A percentile compares a stretch with the other conserved stretches of the same genome.
phyloP scores from a whole-genome alignment of 2,329 filamentous ascomycete genomes.

The Ophiostoma triangulosporum region DNA sequence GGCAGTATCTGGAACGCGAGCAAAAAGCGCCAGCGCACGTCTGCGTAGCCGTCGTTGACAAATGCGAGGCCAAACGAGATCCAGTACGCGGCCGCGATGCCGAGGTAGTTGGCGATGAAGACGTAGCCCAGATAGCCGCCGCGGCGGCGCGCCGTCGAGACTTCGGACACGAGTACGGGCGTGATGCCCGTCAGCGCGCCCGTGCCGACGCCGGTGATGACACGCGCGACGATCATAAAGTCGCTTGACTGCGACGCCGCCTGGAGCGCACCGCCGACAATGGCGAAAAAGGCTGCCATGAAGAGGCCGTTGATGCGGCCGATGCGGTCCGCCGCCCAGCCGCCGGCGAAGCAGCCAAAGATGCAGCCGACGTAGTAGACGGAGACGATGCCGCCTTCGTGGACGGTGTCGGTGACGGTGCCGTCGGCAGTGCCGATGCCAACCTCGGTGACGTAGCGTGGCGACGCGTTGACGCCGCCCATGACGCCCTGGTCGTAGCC shows the following conservation, averaged over 20 bases:
- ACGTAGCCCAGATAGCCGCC: constrained; percentile 34
- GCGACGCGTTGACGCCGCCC: constrained; percentile 33
- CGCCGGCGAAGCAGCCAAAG: constrained; percentile 20
- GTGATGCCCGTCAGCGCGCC: constrained; percentile 37
- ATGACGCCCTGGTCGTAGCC: constrained; percentile 43
- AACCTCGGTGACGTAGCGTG: constrained; percentile 27
- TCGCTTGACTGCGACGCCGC: constrained; percentile 28
- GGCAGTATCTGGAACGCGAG: constrained; percentile 29
- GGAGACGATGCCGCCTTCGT: constrained; percentile 39
- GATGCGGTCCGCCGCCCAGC: constrained; percentile 31
- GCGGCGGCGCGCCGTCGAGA: constrained; percentile 30
- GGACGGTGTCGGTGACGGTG: constrained; percentile 31
- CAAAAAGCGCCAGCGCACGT: constrained; percentile 25
- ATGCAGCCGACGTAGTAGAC: constrained; percentile 35
- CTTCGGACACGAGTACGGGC: constrained; percentile 34
- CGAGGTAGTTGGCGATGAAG: constrained; percentile 39
- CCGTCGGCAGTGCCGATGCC: constrained; percentile 32
- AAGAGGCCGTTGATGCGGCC: constrained; percentile 37
- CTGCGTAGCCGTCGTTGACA: constrained; percentile 17
- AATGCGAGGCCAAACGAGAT: constrained; percentile 22
- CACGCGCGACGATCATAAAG: constrained; percentile 35
- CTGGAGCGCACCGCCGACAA: constrained; percentile 36
- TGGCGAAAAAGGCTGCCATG: constrained; percentile 31
- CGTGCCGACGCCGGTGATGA: constrained; percentile 38
- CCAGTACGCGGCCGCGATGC: constrained; percentile 31